A percentile compares a stretch with the other conserved stretches of the same genome.
Conservation (phyloP, 2,329 filamentous ascomycete species). For the Cadophora malorum region DNA sequence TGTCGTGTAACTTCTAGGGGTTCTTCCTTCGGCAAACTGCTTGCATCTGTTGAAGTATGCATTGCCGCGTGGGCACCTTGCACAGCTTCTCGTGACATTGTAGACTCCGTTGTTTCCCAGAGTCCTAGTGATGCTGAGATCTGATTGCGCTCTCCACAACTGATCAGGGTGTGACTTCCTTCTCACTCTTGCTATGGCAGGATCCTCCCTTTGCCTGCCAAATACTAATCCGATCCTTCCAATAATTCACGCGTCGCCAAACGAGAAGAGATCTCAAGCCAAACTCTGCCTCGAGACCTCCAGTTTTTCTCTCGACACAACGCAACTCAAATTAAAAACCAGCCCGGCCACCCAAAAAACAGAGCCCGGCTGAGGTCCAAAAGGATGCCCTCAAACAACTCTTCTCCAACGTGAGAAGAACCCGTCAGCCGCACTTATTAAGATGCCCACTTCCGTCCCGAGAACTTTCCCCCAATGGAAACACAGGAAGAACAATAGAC, state of each 20-base stretch:
- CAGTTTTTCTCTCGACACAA: too few species aligned
- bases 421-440: too few species aligned
- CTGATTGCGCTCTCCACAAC: not conserved
- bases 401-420: too few species aligned
- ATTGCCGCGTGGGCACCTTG: conserved; percentile 7
- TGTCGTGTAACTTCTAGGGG: conserved; percentile 8
- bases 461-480: not conserved
- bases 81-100: conserved; percentile 6
- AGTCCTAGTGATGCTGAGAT: not conserved
- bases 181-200: not conserved
- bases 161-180: not conserved
- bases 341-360: too few species aligned
- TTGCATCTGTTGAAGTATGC: conserved; percentile 3
- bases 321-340: too few species aligned
- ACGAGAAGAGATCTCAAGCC: not conserved
- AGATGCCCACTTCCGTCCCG: not conserved
- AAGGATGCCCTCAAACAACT: too few species aligned
- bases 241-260: not conserved
- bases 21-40: conserved; percentile 12
- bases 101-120: not conserved
- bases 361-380: too few species aligned
- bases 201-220: not conserved
- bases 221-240: not conserved
- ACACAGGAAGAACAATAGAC: not conserved
- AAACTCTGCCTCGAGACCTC: too few species aligned